Conservation (phyloP, 2,329 filamentous ascomycete species). For the Ascochyta clinopodiicola region DNA sequence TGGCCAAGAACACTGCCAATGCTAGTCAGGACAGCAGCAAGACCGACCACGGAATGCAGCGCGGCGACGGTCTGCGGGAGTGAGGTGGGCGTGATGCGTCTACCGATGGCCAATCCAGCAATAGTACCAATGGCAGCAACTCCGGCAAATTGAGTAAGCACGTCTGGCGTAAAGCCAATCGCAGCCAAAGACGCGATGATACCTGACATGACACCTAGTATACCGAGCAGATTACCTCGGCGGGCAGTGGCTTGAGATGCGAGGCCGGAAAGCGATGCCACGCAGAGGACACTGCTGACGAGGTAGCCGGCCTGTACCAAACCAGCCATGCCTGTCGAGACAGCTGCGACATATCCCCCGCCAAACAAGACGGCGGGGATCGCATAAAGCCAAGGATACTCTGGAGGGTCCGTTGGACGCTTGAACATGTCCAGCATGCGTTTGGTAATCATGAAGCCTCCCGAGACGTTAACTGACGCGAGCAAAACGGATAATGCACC, state of each 20-base stretch:
- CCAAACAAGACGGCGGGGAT: conserved; percentile 79
- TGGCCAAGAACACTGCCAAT: conserved; percentile 84
- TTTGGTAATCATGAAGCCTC: conserved; percentile 90
- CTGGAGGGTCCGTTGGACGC: conserved; percentile 82
- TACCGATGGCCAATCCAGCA: conserved; percentile 76
- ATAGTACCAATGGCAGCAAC: conserved; percentile 76
- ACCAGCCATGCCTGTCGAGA: conserved; percentile 80
- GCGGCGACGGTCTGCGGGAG: conserved; percentile 89
- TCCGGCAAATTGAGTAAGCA: conserved; percentile 78
- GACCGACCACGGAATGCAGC: conserved; percentile 86
- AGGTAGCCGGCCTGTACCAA: conserved; percentile 88
- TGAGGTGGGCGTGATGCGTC: conserved; percentile 85
- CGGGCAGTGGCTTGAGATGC: conserved; percentile 83
- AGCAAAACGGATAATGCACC: conserved; percentile 82
- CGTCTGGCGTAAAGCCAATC: conserved; percentile 79
- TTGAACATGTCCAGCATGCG: conserved; percentile 76
- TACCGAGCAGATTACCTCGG: conserved; percentile 84
- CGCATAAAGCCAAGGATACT: conserved; percentile 87
- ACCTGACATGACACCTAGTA: conserved; percentile 82
- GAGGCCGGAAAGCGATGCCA: conserved; percentile 77
- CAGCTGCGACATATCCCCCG: conserved; percentile 80
- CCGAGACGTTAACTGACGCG: conserved; percentile 87
- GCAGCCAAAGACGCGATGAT: conserved; percentile 83
- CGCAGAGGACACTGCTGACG: conserved; percentile 83
- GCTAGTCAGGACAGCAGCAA: conserved; percentile 86